Evolutionary conservation across 306 rosid genomes (phyloP), one percentile per base, ranked within the genome.

Genomic region (Trichosanthes cucumerina): DNA sequence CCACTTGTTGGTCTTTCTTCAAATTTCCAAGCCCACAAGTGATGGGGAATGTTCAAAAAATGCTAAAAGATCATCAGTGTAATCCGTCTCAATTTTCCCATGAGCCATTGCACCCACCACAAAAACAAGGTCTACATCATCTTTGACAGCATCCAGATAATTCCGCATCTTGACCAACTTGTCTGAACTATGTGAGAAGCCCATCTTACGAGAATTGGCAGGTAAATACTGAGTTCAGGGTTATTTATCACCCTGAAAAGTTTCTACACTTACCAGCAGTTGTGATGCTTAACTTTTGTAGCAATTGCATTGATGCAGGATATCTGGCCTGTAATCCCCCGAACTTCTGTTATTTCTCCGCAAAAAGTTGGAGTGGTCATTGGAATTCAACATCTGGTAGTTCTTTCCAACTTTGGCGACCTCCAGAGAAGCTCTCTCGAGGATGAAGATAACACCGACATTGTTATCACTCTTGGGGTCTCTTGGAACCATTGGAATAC

Each of bases 41-140:
- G n/a, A n/a, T n/a, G n/a, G n/a, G n/a, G n/a, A n/a, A n/a, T n/a
- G n/a, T n/a, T n/a, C n/a, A n/a, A n/a, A n/a, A n/a, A n/a, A n/a
- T 81, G 97, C 88, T 83, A 94, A 53, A 66, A 81, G 88, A 80
- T 94, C 98, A 0, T 94, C 93, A 19, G 86, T 88, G 71, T 88
- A 94, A 75, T 89, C 95, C 0, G 88, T 77, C 83, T 90, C 95
- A 83, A 94, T 75, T 89, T 89, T 91, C 77, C 96, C 97, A 79
- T 89, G 96, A 84, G 97, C 90, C 93, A 91, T 89, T 39, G 96
- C 97, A 78, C 97, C 97, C 23, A 91, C 97, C 97, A 90, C 98
- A 85, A 94, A 94, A 81, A 90, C 97, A 81, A 88, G 86, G 80
- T 88, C 86, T 10, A 4, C 21, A 41, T 85, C 77, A 78, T 65